phyloP scores from a whole-genome alignment of 495 filamentous ascomycete genomes.

The Penicillium soppii region DNA sequence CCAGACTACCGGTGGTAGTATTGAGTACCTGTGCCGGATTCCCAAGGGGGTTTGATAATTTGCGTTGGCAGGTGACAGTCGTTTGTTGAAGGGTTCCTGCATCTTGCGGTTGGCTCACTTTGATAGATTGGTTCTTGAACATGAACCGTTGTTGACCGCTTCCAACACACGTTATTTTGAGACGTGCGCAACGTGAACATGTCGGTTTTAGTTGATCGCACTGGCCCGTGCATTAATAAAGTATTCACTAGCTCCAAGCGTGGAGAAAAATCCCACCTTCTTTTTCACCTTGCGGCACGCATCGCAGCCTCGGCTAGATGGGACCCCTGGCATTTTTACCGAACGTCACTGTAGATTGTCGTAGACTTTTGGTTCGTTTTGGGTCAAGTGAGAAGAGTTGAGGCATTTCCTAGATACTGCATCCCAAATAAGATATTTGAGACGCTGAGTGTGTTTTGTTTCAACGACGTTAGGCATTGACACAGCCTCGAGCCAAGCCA shows the following conservation, averaged over 20 bases:
- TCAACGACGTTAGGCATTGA: not conserved
- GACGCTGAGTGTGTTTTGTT: not conserved
- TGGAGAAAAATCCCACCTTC: slow-evolving; percentile 27
- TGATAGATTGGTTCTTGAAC: slow-evolving; percentile 28
- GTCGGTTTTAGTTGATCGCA: slow-evolving; percentile 35
- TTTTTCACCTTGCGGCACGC: slow-evolving; percentile 50
- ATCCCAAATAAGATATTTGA: not conserved
- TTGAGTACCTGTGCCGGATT: slow-evolving; percentile 7
- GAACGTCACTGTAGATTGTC: not conserved
- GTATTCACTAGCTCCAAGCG: not conserved
- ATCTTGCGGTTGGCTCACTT: not conserved
- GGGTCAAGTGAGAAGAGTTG: not conserved
- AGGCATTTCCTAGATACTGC: not conserved
- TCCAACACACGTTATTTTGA: slow-evolving; percentile 40
- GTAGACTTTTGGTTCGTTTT: not conserved
- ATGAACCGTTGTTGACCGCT: slow-evolving; percentile 42
- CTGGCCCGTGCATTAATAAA: slow-evolving; percentile 16
- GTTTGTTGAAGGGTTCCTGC: not conserved
- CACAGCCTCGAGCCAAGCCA: not conserved
- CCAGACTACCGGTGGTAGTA: slow-evolving; percentile 7
- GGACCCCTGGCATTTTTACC: slow-evolving; percentile 43
- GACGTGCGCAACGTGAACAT: slow-evolving; percentile 40
- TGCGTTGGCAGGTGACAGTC: not conserved
- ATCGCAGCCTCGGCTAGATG: slow-evolving; percentile 45
- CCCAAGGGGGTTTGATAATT: not conserved